Evolutionary conservation across 306 rosid genomes (phyloP).

Genomic region (Nissolia schottii): DNA sequence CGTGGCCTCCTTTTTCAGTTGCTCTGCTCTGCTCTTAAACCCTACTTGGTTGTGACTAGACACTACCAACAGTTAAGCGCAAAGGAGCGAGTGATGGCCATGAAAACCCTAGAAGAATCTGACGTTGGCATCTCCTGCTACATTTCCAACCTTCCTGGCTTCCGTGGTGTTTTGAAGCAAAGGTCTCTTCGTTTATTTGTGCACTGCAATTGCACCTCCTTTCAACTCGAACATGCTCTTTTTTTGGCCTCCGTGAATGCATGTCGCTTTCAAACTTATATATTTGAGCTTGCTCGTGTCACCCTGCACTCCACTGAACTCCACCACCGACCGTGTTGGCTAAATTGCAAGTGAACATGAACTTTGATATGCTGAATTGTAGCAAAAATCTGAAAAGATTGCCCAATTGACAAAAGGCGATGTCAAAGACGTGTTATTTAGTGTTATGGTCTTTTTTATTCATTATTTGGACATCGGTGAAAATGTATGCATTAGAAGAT

Average conservation of each 20-base stretch:
- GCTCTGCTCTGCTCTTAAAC: slow-evolving; percentile 33
- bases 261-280: neutral
- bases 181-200: slow-evolving; percentile 41
- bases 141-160: slow-evolving; percentile 84
- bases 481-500: neutral
- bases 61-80: neutral
- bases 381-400: neutral
- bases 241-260: neutral
- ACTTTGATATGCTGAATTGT: neutral
- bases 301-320: neutral
- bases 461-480: neutral
- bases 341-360: neutral
- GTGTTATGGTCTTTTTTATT: neutral
- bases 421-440: neutral
- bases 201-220: neutral
- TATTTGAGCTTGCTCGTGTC: neutral
- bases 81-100: slow-evolving; percentile 22
- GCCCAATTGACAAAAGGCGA: neutral
- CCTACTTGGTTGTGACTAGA: slow-evolving; percentile 29
- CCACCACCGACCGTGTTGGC: neutral
- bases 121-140: slow-evolving; percentile 82
- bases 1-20: neutral
- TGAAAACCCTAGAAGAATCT: slow-evolving; percentile 55
- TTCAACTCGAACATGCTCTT: neutral
- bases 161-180: slow-evolving; percentile 85